Base-by-base conservation (phyloP, 2,329 filamentous ascomycete genomes). In the Beauveria sp. region DNA sequence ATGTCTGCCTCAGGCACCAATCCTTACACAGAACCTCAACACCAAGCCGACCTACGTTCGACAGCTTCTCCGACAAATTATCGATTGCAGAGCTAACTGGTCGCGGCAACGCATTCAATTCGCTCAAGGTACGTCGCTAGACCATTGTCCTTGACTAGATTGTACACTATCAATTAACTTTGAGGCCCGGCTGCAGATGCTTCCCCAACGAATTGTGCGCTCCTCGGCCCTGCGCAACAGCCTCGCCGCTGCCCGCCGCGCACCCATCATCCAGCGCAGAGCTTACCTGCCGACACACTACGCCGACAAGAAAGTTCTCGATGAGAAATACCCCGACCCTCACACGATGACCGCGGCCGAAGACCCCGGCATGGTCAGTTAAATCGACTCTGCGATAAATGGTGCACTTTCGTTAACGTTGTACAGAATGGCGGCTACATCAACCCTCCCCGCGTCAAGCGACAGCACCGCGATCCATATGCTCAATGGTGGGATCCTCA, bases 401-500 rank as follows among this genome's bases (percentile, higher is more conserved):
- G 12, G 12, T 18, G 22, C 46, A 46, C 18, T 16, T n/a, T 10
- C 10, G 40, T 49, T 60, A 53, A 60, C 26, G 5, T 60, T 67
- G 65, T 24, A 63, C 73, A 93, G 89, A 96, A 93, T 76, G 91
- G 90, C 71, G 89, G 88, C 75, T 95, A 91, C 75, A 83, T 90
- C 72, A 91, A 93, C 77, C 89, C 90, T 63, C 85, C 87, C 16
- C 77, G 82, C 60, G 80, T 93, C 76, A 97, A 96, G 83, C 89
- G 93, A 69, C 88, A 92, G 75, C 90, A 91, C 79, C 91, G 95
- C 74, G 95, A 98, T 76, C 95, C 96, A 42, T 85, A 98, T 74
- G 93, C 77, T 72, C 88, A 91, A 73, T 99, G 92, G 91, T 98
- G 92, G 91, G 93, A 99, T 78, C 89, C 92, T 76, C 95, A 99